Percentiles rank a stretch among this genome's conserved stretches.
Conservation (phyloP, 495 filamentous ascomycete genomes). For the Mycothermus thermophilus region DNA sequence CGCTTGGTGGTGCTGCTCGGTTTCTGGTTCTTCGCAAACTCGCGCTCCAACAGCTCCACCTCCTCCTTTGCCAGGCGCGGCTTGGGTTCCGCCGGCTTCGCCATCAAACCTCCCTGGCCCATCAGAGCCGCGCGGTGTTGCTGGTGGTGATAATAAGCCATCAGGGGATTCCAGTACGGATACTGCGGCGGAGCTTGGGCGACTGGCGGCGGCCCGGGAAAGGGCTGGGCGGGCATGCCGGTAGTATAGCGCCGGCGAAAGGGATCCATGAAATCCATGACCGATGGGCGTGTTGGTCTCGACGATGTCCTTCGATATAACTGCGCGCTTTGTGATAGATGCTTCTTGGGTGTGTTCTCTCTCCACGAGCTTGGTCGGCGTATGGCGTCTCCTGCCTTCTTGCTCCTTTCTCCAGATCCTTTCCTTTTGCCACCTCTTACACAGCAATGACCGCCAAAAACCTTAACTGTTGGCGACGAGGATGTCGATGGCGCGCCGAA, state of each 20-base stretch:
- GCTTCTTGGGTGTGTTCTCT: no score
- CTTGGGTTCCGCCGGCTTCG: constrained; percentile 39
- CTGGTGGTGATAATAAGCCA: constrained; percentile 20
- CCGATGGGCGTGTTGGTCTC: constrained; percentile 9
- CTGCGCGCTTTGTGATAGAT: no score
- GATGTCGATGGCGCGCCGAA: constrained; percentile 13
- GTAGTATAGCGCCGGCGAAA: constrained; percentile 16
- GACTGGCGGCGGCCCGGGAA: constrained; percentile 7
- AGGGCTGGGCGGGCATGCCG: constrained; percentile 10
- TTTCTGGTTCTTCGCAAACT: constrained; percentile 64
- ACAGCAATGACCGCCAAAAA: no score
- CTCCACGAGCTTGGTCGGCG: no score
- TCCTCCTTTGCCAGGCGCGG: constrained; percentile 72
- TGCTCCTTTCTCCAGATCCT: no score
- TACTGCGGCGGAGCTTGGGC: no score
- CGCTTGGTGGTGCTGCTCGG: constrained; percentile 65
- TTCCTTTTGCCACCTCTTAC: no score
- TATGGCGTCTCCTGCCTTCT: no score
- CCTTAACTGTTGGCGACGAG: no score
- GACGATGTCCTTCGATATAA: no score
- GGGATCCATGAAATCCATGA: constrained; percentile 21
- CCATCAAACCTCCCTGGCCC: constrained; percentile 16
- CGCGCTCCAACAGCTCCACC: constrained; percentile 58
- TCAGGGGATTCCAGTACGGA: constrained; percentile 16
- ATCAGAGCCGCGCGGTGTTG: constrained; percentile 19